Conservation (phyloP, 1,139 yeast genomes). For the Geotrichum citri-aurantii region DNA sequence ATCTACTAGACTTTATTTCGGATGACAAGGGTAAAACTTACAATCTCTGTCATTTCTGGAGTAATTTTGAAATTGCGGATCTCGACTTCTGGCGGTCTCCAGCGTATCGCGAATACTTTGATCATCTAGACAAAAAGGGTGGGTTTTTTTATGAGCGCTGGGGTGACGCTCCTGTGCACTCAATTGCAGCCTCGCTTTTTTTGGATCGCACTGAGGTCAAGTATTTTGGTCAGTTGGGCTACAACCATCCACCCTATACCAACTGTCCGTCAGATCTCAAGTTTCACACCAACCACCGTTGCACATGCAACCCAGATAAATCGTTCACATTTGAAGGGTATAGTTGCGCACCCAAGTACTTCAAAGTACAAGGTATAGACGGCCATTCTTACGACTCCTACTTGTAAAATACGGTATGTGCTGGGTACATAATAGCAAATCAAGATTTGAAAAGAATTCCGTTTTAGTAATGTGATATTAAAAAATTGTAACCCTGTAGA, state of each 20-base stretch:
- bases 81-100: slow-evolving; percentile 69
- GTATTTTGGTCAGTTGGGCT: slow-evolving; percentile 78
- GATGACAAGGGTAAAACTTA: slow-evolving; percentile 53
- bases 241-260: slow-evolving; percentile 61
- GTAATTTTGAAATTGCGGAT: slow-evolving; percentile 76
- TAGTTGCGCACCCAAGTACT: slow-evolving; percentile 66
- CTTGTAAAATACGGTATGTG: not conserved
- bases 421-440: not conserved
- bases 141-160: slow-evolving; percentile 89
- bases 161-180: slow-evolving; percentile 93
- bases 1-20: slow-evolving; percentile 66
- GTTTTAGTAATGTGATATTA: not conserved
- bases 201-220: slow-evolving; percentile 61
- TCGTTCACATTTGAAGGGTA: slow-evolving; percentile 75
- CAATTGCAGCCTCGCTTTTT: slow-evolving; percentile 77
- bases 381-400: not conserved
- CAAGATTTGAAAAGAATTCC: not conserved
- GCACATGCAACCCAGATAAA: slow-evolving; percentile 63
- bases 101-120: slow-evolving; percentile 64
- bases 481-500: no score
- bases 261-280: slow-evolving; percentile 28
- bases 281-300: slow-evolving; percentile 44
- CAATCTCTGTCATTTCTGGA: slow-evolving; percentile 85
- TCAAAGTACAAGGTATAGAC: slow-evolving; percentile 43
- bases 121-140: slow-evolving; percentile 67